These are phyloP conservation scores for Cytospora piceae DNA, from an alignment of 2,329 filamentous ascomycete species.

Conservation along the genomic window DNA sequence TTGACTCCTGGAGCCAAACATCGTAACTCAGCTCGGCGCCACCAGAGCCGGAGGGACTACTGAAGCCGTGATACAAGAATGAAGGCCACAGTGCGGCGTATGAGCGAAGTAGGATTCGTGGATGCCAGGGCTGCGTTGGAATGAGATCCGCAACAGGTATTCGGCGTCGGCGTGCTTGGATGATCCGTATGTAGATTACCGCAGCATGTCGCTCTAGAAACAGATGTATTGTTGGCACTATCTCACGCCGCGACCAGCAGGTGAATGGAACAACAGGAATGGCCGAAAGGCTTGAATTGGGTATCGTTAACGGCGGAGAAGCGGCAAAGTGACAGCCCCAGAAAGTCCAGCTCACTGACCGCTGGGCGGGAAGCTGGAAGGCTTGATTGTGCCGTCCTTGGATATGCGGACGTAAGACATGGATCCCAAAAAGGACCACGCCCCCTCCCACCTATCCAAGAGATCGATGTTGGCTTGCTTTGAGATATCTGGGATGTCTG, in stretches of 20 bases:
- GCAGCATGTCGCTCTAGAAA: neutral
- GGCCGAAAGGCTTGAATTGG: neutral
- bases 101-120: neutral
- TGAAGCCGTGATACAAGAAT: neutral
- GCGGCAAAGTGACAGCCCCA: slow-evolving; percentile 30
- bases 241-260: neutral
- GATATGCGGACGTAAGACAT: slow-evolving; percentile 78
- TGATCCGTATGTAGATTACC: neutral
- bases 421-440: slow-evolving; percentile 79
- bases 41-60: neutral
- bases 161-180: neutral
- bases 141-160: too few species aligned
- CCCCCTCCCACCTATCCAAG: slow-evolving; percentile 77
- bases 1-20: neutral
- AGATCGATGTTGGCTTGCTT: slow-evolving; percentile 65
- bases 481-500: slow-evolving; percentile 76
- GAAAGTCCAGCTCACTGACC: slow-evolving; percentile 42
- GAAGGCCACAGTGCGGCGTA: neutral
- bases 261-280: neutral
- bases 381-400: slow-evolving; percentile 63
- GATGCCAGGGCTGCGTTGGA: neutral
- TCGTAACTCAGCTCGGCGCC: neutral
- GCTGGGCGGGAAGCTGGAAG: slow-evolving; percentile 78
- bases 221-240: neutral
- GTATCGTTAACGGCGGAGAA: slow-evolving; percentile 4